phyloP scores from a whole-genome alignment of 441 rosid species.

The Eugenia klotzschiana region DNA sequence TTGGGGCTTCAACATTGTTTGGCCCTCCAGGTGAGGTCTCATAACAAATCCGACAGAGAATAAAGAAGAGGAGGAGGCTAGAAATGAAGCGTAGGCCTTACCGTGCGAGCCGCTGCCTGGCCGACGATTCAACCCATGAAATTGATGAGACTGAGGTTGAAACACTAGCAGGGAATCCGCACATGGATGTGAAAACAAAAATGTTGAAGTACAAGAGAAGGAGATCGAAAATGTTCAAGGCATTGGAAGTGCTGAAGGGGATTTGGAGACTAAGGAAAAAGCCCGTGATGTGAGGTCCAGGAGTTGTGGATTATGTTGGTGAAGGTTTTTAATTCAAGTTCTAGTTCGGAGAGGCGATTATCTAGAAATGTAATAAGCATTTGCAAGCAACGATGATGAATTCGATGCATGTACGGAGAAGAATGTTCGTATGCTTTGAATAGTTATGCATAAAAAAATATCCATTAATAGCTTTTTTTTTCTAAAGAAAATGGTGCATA shows the following conservation, averaged over 20 bases:
- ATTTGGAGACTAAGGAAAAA: neutral
- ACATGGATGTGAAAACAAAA: neutral
- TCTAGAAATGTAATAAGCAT: neutral
- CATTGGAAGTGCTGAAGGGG: neutral
- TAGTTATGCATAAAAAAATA: neutral
- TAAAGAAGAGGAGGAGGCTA: slow-evolving; percentile 10
- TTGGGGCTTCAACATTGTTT: slow-evolving; percentile 2
- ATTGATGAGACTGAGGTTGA: neutral
- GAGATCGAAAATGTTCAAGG: neutral
- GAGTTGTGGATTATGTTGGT: neutral
- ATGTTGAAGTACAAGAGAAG: neutral
- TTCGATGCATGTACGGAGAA: neutral
- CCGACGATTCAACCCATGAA: neutral
- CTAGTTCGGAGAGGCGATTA: neutral
- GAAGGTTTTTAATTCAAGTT: neutral
- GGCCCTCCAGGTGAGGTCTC: slow-evolving; percentile 9
- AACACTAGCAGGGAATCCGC: neutral
- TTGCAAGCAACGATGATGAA: neutral
- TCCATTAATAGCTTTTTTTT: neutral
- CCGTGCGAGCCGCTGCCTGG: neutral
- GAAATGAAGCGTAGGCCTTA: slow-evolving; percentile 2
- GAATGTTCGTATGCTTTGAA: neutral
- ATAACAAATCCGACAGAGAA: slow-evolving; percentile 5
- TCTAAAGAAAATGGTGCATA: neutral
- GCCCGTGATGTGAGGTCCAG: neutral